Base-by-base conservation (phyloP, 139 green algal genomes). In the Picochlorum sp. region DNA sequence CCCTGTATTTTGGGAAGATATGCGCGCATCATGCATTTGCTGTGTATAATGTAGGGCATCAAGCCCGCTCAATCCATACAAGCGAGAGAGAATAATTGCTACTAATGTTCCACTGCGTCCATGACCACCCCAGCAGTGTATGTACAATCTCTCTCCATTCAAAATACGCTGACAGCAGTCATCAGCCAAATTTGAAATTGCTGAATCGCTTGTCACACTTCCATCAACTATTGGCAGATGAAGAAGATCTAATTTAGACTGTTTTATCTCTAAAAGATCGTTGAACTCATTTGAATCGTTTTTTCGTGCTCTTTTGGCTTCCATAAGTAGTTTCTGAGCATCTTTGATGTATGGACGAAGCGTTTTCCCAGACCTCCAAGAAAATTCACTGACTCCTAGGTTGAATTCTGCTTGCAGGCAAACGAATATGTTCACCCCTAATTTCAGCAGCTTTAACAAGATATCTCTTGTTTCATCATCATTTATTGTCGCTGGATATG, bases 301-400 rank as follows among this genome's bases (percentile, higher is more conserved):
- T 35, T 45, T 51, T 18, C 14, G n/a, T 22, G 52, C 43, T 53
- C 82, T 76, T 28, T 83, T 67, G 0, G 83, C 82, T 28, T 62
- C 66, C 63, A 73, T 79, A 2, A 90, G 57, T 28, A 91, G 70
- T 13, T 50, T 53, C 67, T 92, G 84, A 12, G 84, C 84, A 51
- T 92, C 81, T 22, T 88, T 83, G 35, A 92, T 85, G 65, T 92
- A 90, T 4, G 83, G 81, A 26, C 84, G 68, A n/a, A 90, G 68
- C 7, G 76, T 66, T 40, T 83, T 74, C 4, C 76, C 76, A 10
- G 64, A 47, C 2, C 83, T 67, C 84, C 84, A 92, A 2, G 59
- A 59, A 24, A 67, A 53, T 43, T 90, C 82, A 7, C 78, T 70
- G 2, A 74, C 79, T 37, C 85, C 75, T 25, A 90, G 79, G 39